Base-by-base conservation (phyloP, 257 asterid species). In the Plectranthus barbatus region DNA sequence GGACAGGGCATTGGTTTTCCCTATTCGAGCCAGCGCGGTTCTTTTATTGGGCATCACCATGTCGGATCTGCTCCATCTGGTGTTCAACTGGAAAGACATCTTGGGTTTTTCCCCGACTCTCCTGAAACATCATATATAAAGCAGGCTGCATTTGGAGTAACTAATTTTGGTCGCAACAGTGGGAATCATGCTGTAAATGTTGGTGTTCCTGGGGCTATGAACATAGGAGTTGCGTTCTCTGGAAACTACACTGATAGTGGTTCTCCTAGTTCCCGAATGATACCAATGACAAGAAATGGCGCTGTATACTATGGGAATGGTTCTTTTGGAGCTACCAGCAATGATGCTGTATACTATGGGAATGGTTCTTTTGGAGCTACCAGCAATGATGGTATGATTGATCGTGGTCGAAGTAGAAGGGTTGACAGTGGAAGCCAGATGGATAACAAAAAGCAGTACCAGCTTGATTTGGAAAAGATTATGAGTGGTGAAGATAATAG, bases 51-150 rank as follows among this genome's bases (percentile, higher is more conserved):
- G 62, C 86, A 72, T 62, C 85, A 79, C 80, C 93, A 86, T 9
- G 89, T 86, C 26, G 99, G 99, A 46, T 92, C 99, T 29, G 99
- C 99, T 49, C 99, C 99, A 52, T 74, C 99, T 40, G 97, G 94
- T 40, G 61, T 81, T 74, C 93, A 83, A 58, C 60, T 89, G 56
- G 96, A 86, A 48, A 79, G 86, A 72, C 95, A 80, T 67, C 84
- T 89, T 51, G 97, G 97, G 6, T 78, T 86, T 49, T 79, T 83
- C 76, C 96, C 95, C 0, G 95, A 85, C 66, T 92, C 97, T 53
- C 95, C 95, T 5, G 96, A 89, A 66, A 76, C 86, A 39, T 77
- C 95, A 31, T 89, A 83, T 56, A 64, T 83, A 67, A 83, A 75
- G 76, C 88, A 80, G 55, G 74, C 78, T 17, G 80, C 84, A 13